Evolutionary conservation across 2,329 filamentous ascomycete genomes (phyloP).

Genomic region (Emergomyces pasteurianus): DNA sequence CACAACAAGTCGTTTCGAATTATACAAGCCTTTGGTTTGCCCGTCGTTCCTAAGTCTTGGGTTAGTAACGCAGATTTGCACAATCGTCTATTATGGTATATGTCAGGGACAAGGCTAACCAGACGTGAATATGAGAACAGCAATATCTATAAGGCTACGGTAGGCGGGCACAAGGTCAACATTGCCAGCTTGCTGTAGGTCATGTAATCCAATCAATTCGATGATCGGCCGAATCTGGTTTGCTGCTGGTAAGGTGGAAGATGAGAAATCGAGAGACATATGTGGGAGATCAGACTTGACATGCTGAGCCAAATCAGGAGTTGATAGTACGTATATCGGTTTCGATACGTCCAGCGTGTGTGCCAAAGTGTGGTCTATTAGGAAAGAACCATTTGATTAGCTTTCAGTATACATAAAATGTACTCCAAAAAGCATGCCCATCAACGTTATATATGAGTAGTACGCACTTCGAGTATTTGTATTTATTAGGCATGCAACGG

Average conservation of each 20-base stretch:
- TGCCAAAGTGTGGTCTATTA: conserved; percentile 31
- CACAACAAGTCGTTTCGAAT: conserved; percentile 23
- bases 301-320: conserved; percentile 31
- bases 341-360: conserved; percentile 35
- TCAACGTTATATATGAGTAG: neutral
- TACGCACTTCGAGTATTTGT: conserved; percentile 34
- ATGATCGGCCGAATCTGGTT: neutral
- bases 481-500: conserved; percentile 36
- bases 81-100: neutral
- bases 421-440: neutral
- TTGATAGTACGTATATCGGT: conserved; percentile 32
- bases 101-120: neutral
- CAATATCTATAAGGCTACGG: neutral
- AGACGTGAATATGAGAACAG: neutral
- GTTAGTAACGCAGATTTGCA: neutral
- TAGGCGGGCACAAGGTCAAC: neutral
- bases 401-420: neutral
- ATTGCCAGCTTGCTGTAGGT: neutral
- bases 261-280: conserved; percentile 26
- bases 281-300: conserved; percentile 25
- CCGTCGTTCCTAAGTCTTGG: conserved; percentile 6
- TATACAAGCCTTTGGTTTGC: conserved; percentile 16
- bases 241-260: conserved; percentile 17
- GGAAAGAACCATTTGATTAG: neutral
- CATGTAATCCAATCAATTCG: neutral